Base-by-base conservation (phyloP, 345 rosid genomes). In the Carallia pectinifolia region DNA sequence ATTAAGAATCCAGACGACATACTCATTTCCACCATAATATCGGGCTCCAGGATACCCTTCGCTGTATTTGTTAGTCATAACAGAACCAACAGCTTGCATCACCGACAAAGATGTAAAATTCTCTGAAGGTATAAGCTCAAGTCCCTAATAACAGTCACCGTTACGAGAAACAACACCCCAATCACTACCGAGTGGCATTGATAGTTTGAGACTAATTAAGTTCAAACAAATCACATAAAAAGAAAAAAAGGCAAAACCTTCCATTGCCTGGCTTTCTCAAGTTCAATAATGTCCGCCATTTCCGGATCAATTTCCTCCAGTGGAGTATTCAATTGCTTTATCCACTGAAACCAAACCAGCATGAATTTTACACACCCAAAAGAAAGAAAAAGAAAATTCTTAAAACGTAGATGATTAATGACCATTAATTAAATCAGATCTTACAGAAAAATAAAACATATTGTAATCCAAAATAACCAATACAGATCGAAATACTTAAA, bases 261-360 rank as follows among this genome's bases (percentile, higher is more conserved):
- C 98, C 98, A 94, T 72, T 94, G 98, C 86, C 98, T 85, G n/a
- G 97, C 96, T 61, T 94, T 94, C 91, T 94, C 98, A 60, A 84
- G 91, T 69, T 94, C 97, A 37, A 94, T 91, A 39, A 94, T 91
- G 79, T 94, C 88, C 2, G 89, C 87, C 18, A 94, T 81, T 76
- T 94, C 97, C 1, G 97, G 98, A 85, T 94, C 97, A 55, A 87
- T 81, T 71, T 85, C 93, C 72, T 89, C 91, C 4, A 94, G 81
- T 17, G 93, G 84, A 52, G 90, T 84, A 81, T 91, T 94, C 80
- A 94, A 73, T 76, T 91, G 98, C 73, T 79, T 87, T 63, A 89
- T 79, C 97, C 97, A 94, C 98, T 91, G 84, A 56, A 53, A 67
- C 27, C 38, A 56, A 53, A 67, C 27, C 38, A 40, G 56, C 71